Evolutionary conservation across 345 rosid genomes (phyloP).

Genomic region (Eucalyptus polyanthemos): DNA sequence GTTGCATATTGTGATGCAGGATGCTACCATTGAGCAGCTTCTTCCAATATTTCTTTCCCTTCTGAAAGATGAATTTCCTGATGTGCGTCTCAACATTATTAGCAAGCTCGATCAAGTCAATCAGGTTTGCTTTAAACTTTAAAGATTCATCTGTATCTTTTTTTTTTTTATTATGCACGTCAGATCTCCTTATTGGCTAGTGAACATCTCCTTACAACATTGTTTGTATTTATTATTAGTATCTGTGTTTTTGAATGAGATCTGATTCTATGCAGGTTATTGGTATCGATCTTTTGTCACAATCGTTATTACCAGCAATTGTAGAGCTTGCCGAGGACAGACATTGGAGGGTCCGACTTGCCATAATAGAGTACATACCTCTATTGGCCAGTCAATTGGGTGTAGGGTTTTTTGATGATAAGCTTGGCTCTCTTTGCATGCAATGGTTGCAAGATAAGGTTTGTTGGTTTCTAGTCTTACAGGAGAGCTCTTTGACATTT

Average conservation of each 20-base stretch:
- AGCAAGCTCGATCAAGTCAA: conserved; percentile 99
- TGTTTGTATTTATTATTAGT: background rate
- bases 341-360: conserved; percentile 95
- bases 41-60: conserved; percentile 97
- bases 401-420: conserved; percentile 84
- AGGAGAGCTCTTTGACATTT: background rate
- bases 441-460: conserved; percentile 99
- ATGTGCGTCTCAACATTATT: conserved; percentile 89
- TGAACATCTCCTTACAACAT: background rate
- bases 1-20: conserved; percentile 17
- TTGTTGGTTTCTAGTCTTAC: background rate
- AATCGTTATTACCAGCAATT: conserved; percentile 86
- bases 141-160: background rate
- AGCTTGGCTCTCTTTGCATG: conserved; percentile 95
- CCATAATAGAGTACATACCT: conserved; percentile 94
- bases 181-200: background rate
- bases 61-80: conserved; percentile 94
- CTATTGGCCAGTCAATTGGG: conserved; percentile 92
- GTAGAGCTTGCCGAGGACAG: conserved; percentile 98
- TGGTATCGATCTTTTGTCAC: conserved; percentile 93
- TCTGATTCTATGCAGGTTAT: conserved; percentile 44
- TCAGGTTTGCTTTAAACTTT: conserved; percentile 40
- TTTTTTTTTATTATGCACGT: background rate
- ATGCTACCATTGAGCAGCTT: conserved; percentile 89
- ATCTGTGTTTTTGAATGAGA: background rate